These are phyloP conservation scores for Emergomyces orientalis DNA, from an alignment of 2,329 filamentous ascomycete genomes.

Conservation along the genomic window DNA sequence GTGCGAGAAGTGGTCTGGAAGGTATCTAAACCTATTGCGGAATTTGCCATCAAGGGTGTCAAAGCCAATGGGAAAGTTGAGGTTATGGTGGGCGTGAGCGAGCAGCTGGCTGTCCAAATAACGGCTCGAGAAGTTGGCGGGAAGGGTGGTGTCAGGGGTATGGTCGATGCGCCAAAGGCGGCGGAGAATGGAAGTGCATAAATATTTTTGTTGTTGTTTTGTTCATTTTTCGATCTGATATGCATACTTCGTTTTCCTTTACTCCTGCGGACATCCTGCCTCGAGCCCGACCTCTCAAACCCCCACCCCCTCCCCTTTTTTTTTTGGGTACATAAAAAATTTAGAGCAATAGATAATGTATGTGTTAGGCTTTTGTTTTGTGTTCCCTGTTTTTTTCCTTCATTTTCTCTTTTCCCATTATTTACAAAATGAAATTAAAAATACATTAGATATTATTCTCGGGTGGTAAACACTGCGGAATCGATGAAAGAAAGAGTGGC, in stretches of 20 bases:
- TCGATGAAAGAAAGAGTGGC: neutral
- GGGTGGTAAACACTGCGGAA: neutral
- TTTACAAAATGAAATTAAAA: neutral
- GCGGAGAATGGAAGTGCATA: slow-evolving; percentile 27
- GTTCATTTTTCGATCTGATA: slow-evolving; percentile 4
- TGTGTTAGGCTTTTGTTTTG: neutral
- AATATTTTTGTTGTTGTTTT: neutral
- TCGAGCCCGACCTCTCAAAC: too few species aligned
- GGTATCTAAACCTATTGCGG: slow-evolving; percentile 69
- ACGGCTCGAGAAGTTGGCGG: slow-evolving; percentile 78
- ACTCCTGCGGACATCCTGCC: neutral
- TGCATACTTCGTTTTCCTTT: neutral
- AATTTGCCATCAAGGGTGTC: slow-evolving; percentile 71
- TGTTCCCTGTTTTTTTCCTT: neutral
- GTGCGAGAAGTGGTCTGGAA: slow-evolving; percentile 88
- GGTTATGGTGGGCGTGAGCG: slow-evolving; percentile 79
- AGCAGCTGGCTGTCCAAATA: slow-evolving; percentile 69
- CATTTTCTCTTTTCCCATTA: slow-evolving; percentile 13
- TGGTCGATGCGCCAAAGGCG: slow-evolving; percentile 36
- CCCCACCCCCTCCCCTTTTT: neutral
- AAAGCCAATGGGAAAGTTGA: slow-evolving; percentile 89
- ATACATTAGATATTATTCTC: slow-evolving; percentile 4
- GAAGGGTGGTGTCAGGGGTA: slow-evolving; percentile 71
- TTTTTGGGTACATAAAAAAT: slow-evolving; percentile 5
- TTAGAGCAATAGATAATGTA: slow-evolving; percentile 7